These are phyloP conservation scores for Colletotrichum musicola DNA, from an alignment of 2,329 filamentous ascomycete species.

Conservation along the genomic window DNA sequence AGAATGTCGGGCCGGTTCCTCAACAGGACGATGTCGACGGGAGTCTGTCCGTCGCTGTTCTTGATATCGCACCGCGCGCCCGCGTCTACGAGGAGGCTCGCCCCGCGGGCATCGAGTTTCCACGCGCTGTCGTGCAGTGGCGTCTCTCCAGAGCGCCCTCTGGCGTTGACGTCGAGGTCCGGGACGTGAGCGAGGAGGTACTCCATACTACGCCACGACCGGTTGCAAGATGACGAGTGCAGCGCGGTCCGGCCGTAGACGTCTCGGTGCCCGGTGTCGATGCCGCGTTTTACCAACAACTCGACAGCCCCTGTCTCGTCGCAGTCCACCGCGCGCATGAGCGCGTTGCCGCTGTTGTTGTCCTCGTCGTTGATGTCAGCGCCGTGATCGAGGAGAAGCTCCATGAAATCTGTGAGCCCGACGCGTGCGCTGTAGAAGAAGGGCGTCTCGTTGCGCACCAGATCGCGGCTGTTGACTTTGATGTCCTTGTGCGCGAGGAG, in stretches of 20 bases:
- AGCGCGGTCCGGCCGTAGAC: constrained; percentile 13
- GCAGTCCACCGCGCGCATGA: constrained; percentile 9
- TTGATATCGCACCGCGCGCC: constrained; percentile 12
- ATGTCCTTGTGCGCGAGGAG: constrained; percentile 7
- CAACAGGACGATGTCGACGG: constrained; percentile 8
- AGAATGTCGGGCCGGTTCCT: not conserved
- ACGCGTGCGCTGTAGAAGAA: not conserved
- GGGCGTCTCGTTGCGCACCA: not conserved
- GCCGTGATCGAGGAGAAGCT: constrained; percentile 5
- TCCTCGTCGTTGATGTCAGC: constrained; percentile 6
- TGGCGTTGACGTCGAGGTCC: constrained; percentile 2
- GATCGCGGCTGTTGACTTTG: not conserved
- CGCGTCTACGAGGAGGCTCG: not conserved
- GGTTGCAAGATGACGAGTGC: constrained; percentile 11
- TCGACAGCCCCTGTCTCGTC: constrained; percentile 2
- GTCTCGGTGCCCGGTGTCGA: constrained; percentile 8
- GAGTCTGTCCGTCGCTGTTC: constrained; percentile 2
- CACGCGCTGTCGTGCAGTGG: constrained; percentile 2
- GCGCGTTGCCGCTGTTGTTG: not conserved
- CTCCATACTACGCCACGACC: constrained; percentile 8
- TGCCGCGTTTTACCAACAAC: constrained; percentile 6
- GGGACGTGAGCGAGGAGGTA: constrained; percentile 10
- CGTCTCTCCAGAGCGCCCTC: not conserved
- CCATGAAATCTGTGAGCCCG: not conserved
- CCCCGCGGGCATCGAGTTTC: not conserved